These are phyloP conservation scores for Myxozyma vanderwaltii DNA, from an alignment of 805 yeast species.

Conservation along the genomic window DNA sequence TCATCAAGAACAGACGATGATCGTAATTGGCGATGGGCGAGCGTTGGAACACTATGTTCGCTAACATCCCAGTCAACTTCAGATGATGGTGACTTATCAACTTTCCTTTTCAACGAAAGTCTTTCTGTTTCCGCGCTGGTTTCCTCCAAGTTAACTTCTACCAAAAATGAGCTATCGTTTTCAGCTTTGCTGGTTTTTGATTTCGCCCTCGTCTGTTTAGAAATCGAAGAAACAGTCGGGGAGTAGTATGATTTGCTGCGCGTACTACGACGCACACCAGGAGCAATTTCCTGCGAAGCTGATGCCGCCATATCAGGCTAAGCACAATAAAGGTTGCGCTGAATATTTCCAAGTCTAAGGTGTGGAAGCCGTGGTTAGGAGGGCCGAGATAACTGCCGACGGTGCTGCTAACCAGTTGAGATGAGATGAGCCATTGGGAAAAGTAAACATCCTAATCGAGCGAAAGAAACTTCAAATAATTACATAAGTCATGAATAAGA, in stretches of 20 bases:
- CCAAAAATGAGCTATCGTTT: constrained; percentile 6
- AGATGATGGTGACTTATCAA: neutral
- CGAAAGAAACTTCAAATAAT: neutral
- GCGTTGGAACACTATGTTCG: constrained; percentile 6
- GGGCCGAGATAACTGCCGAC: neutral
- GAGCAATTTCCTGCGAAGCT: too few species aligned
- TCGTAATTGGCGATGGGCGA: neutral
- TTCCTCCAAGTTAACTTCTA: neutral
- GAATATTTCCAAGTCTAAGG: neutral
- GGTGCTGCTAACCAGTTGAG: neutral
- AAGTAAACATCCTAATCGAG: neutral
- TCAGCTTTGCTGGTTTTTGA: neutral
- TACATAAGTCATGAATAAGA: neutral
- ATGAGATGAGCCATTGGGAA: too few species aligned
- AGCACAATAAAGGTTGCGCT: neutral
- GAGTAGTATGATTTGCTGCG: neutral
- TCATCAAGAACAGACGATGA: neutral
- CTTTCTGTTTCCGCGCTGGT: too few species aligned
- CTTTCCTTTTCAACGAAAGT: neutral
- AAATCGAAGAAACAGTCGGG: neutral
- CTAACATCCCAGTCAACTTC: constrained; percentile 7
- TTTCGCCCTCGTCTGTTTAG: neutral
- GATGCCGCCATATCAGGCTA: too few species aligned
- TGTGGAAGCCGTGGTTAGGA: neutral
- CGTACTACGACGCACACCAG: neutral